Percentiles rank a stretch among this genome's conserved stretches.
phyloP scores from a whole-genome alignment of 768 basidiomycete species.

The Scleroderma bovista region DNA sequence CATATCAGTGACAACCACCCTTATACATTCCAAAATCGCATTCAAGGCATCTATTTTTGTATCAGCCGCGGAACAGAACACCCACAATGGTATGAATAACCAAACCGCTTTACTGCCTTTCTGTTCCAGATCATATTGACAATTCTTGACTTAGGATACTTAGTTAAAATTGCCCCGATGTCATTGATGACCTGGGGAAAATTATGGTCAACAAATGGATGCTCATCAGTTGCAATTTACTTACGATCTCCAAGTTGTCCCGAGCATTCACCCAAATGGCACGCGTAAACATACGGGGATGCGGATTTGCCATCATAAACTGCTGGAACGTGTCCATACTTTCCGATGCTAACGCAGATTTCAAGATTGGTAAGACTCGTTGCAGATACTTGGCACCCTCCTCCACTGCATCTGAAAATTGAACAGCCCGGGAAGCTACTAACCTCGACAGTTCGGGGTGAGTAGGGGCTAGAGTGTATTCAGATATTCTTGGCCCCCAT shows the following conservation, averaged over 20 bases:
- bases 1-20: too few relatives aligned
- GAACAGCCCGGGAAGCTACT: neutral
- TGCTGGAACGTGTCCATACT: neutral
- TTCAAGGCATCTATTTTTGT: too few relatives aligned
- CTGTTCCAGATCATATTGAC: too few relatives aligned
- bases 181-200: neutral
- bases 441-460: neutral
- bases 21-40: too few relatives aligned
- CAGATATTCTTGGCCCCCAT: neutral
- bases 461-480: neutral
- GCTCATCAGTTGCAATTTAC: neutral
- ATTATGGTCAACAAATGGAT: neutral
- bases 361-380: neutral
- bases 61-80: too few relatives aligned
- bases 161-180: neutral
- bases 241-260: neutral
- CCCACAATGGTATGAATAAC: too few relatives aligned
- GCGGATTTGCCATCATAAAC: neutral
- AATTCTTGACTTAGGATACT: neutral
- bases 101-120: too few relatives aligned
- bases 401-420: neutral
- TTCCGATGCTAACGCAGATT: neutral
- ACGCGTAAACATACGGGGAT: neutral
- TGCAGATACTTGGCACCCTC: neutral
- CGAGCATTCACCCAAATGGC: neutral